These are phyloP conservation scores for Plantago lanceolata DNA, from an alignment of 305 asterid species.

Conservation along the genomic window DNA sequence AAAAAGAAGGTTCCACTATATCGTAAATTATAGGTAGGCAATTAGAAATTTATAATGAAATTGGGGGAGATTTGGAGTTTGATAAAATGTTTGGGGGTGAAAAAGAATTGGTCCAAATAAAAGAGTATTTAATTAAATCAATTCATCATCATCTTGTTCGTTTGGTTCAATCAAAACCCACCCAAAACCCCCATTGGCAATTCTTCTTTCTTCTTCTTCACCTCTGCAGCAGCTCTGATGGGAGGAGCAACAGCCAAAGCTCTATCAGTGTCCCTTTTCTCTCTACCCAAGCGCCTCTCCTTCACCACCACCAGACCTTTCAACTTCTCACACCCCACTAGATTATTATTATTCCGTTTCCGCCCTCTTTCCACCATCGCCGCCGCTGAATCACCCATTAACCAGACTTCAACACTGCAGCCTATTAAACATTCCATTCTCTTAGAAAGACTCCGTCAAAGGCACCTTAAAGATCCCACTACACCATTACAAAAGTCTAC, in stretches of 20 bases:
- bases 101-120: too few relatives aligned
- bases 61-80: too few relatives aligned
- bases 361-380: constrained; percentile 63
- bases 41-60: too few relatives aligned
- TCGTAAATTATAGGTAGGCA: too few relatives aligned
- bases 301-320: constrained; percentile 29
- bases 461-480: constrained; percentile 73
- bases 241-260: constrained; percentile 55
- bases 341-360: neutral
- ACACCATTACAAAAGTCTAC: constrained; percentile 14
- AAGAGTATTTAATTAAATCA: too few relatives aligned
- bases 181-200: too few relatives aligned
- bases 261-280: constrained; percentile 48
- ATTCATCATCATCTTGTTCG: too few relatives aligned
- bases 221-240: too few relatives aligned
- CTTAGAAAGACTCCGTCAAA: constrained; percentile 67
- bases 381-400: constrained; percentile 25
- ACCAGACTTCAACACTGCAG: constrained; percentile 36
- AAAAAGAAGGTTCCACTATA: too few relatives aligned
- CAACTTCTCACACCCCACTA: constrained; percentile 19
- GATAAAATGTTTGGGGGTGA: too few relatives aligned
- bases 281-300: constrained; percentile 47
- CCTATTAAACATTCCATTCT: constrained; percentile 80
- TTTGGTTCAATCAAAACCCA: too few relatives aligned
- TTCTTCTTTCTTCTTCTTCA: too few relatives aligned